These are phyloP conservation scores for Hysterangium stoloniferum DNA, from an alignment of 768 basidiomycete species.

Conservation along the genomic window DNA sequence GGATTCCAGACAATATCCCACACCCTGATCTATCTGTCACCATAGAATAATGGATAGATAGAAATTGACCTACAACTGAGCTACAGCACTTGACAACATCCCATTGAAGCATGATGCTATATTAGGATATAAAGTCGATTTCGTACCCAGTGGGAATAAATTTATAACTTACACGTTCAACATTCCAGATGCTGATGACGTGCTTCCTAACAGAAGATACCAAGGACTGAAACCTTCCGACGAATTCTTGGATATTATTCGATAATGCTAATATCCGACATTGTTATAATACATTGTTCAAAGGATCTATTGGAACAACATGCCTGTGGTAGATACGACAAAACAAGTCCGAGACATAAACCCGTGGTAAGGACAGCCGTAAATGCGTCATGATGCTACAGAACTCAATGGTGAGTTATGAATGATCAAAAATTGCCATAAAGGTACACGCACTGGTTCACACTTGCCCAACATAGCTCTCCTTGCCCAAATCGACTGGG, in stretches of 20 bases:
- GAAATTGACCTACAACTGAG: conserved; percentile 51
- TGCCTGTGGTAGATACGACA: conserved; percentile 84
- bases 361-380: conserved; percentile 55
- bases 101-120: conserved; percentile 79
- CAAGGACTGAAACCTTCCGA: conserved; percentile 89
- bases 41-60: background rate
- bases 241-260: conserved; percentile 70
- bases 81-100: conserved; percentile 74
- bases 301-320: conserved; percentile 21
- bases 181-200: conserved; percentile 73
- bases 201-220: conserved; percentile 85
- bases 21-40: conserved; percentile 34
- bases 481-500: too few species aligned
- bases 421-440: background rate
- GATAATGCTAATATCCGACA: conserved; percentile 45
- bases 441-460: conserved; percentile 5
- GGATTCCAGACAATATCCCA: conserved; percentile 68
- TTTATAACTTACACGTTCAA: conserved; percentile 61
- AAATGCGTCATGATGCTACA: conserved; percentile 66
- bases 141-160: background rate
- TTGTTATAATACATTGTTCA: conserved; percentile 1
- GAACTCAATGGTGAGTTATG: background rate
- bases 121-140: background rate
- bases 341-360: conserved; percentile 62
- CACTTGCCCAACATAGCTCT: background rate